Conservation (phyloP, 768 basidiomycete species). For the Lactifluus volemus region DNA sequence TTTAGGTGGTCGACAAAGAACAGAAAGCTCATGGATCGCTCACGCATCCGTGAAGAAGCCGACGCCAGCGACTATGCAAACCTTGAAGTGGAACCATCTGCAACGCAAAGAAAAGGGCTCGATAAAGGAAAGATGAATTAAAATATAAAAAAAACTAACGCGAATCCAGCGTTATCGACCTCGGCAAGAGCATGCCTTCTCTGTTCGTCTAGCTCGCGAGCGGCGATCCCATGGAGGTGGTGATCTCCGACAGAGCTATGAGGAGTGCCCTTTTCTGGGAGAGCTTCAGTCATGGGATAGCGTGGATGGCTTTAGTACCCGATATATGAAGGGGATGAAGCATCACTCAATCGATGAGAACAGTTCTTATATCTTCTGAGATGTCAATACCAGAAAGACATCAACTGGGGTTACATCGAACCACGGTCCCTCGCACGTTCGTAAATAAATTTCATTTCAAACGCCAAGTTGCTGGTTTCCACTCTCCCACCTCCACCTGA, state of each 20-base stretch:
- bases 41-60: slow-evolving; percentile 89
- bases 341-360: neutral
- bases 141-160: slow-evolving; percentile 35
- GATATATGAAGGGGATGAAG: neutral
- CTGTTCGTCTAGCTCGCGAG: slow-evolving; percentile 47
- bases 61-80: slow-evolving; percentile 48
- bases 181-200: slow-evolving; percentile 77
- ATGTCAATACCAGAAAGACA: neutral
- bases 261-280: slow-evolving; percentile 9
- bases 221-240: neutral
- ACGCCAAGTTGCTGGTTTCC: neutral
- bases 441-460: neutral
- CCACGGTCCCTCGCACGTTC: slow-evolving; percentile 13
- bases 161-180: slow-evolving; percentile 80
- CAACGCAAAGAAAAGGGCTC: neutral
- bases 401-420: neutral
- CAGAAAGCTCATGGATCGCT: slow-evolving; percentile 17
- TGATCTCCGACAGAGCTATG: neutral
- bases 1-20: neutral
- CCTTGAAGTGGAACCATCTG: slow-evolving; percentile 45
- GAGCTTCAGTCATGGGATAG: slow-evolving; percentile 2
- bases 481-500: too few relatives aligned
- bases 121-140: neutral
- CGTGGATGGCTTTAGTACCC: neutral
- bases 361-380: neutral